Percentiles rank a stretch among this genome's conserved stretches.
Conservation (phyloP, 768 basidiomycete genomes). For the Cystoderma amianthinum region DNA sequence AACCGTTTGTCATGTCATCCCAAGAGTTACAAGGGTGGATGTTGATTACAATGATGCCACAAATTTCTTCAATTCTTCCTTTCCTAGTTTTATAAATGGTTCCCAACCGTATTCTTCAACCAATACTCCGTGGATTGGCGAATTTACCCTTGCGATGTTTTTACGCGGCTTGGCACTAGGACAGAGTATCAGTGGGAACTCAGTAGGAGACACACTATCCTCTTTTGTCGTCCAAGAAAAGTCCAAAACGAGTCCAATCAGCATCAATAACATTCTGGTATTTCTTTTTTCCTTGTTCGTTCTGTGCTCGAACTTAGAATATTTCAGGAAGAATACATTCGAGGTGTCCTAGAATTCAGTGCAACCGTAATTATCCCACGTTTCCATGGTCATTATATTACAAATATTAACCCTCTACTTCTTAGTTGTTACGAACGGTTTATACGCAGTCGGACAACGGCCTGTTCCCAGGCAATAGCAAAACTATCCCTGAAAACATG, state of each 20-base stretch:
- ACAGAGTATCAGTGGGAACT: constrained; percentile 11
- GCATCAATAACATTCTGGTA: constrained; percentile 10
- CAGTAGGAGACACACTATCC: constrained; percentile 11
- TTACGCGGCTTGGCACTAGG: constrained; percentile 9
- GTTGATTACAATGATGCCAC: constrained; percentile 11
- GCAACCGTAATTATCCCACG: constrained; percentile 8
- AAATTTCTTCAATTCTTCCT: constrained; percentile 9
- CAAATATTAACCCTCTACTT: not conserved
- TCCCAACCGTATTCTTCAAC: constrained; percentile 5
- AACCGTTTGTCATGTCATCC: constrained; percentile 9
- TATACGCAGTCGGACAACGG: constrained; percentile 11
- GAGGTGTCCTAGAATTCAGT: constrained; percentile 15
- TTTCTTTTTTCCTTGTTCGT: not conserved
- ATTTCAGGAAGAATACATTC: constrained; percentile 10
- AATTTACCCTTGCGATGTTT: constrained; percentile 11
- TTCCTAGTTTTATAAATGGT: constrained; percentile 12
- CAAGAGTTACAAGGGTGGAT: constrained; percentile 8
- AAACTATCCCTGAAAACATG: constrained; percentile 10
- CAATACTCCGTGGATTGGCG: constrained; percentile 13
- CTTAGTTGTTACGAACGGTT: constrained; percentile 13
- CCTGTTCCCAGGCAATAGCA: constrained; percentile 8
- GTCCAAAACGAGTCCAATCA: constrained; percentile 6
- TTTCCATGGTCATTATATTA: not conserved
- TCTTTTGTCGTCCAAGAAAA: constrained; percentile 7
- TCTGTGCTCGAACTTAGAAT: not conserved